phyloP scores from a whole-genome alignment of 2,329 filamentous ascomycete species.

The Amauroascus niger region DNA sequence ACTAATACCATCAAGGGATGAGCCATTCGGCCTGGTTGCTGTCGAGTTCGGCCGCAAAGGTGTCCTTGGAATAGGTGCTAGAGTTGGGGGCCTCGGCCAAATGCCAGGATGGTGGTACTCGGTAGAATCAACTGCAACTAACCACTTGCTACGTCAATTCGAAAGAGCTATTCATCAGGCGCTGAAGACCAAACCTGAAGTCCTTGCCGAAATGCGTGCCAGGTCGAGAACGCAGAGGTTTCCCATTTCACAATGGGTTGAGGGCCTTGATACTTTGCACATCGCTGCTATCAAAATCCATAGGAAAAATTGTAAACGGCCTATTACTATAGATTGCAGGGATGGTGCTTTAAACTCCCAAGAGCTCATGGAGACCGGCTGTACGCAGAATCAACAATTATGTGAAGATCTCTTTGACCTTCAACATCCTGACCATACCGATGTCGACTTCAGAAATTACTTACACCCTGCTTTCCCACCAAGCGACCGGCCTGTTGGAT shows the following conservation, averaged over 20 bases:
- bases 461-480: background rate
- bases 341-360: background rate
- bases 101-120: conserved; percentile 66
- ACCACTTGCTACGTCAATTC: conserved; percentile 56
- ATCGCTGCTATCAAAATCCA: conserved; percentile 50
- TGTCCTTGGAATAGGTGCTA: conserved; percentile 55
- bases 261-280: conserved; percentile 55
- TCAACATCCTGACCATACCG: background rate
- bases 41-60: conserved; percentile 61
- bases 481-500: background rate
- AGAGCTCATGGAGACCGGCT: background rate
- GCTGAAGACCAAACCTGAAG: conserved; percentile 47
- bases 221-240: conserved; percentile 57
- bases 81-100: conserved; percentile 58
- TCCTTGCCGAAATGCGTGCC: conserved; percentile 54
- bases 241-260: conserved; percentile 57
- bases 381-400: background rate
- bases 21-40: conserved; percentile 59
- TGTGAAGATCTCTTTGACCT: background rate
- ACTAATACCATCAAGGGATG: conserved; percentile 58
- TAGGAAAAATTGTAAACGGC: conserved; percentile 32
- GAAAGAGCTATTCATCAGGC: conserved; percentile 54
- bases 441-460: background rate
- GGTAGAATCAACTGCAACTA: conserved; percentile 54
- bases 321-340: background rate